Conservation (phyloP, 2,329 filamentous ascomycete genomes). For the Zymoseptoria passerinii region DNA sequence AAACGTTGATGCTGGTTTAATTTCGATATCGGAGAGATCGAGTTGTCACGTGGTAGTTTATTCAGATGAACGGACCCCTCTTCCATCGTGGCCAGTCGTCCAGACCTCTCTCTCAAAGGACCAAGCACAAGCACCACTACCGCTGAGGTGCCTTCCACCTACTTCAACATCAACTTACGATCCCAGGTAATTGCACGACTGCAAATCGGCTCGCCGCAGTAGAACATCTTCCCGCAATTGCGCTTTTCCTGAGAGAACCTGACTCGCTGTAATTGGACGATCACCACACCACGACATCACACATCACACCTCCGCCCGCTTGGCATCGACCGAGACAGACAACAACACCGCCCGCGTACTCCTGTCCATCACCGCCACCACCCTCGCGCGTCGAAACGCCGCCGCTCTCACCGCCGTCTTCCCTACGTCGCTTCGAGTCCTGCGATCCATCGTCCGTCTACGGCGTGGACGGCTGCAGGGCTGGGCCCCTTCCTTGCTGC, state of each 20-base stretch:
- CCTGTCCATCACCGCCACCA: neutral
- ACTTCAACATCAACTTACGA: neutral
- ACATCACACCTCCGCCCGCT: neutral
- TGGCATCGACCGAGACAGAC: neutral
- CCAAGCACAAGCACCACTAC: neutral
- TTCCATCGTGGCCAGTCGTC: neutral
- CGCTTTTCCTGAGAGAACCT: neutral
- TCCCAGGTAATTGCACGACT: neutral
- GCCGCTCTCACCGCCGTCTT: neutral
- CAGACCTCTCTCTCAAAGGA: neutral
- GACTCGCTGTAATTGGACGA: neutral
- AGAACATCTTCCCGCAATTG: neutral
- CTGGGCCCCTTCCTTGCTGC: constrained; percentile 19
- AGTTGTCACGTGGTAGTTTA: neutral
- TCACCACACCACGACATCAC: neutral
- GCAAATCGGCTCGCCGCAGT: neutral
- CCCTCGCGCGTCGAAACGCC: neutral
- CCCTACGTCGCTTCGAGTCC: neutral
- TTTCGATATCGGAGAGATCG: neutral
- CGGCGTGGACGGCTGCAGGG: constrained; percentile 5
- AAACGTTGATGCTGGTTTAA: neutral
- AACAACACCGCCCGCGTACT: neutral
- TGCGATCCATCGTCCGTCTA: neutral
- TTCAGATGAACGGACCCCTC: neutral
- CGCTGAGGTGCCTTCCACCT: neutral